Percentiles rank a stretch among this genome's conserved stretches.
Conservation (phyloP, 768 basidiomycete species). For the Tricholoma saponaceum region DNA sequence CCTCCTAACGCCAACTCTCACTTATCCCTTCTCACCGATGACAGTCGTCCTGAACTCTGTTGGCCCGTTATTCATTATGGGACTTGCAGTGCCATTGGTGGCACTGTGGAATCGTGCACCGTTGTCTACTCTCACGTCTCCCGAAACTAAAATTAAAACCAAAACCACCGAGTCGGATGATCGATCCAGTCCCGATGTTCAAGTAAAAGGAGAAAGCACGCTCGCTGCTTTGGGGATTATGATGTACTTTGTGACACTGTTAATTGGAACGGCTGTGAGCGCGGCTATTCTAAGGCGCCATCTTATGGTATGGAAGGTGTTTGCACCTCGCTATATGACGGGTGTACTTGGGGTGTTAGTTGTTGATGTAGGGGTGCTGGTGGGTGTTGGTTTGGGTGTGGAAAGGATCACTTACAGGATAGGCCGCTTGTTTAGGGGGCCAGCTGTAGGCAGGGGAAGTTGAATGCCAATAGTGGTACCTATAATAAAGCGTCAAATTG, state of each 20-base stretch:
- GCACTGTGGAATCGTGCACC: conserved; percentile 85
- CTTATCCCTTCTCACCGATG: conserved; percentile 69
- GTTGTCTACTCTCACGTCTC: conserved; percentile 17
- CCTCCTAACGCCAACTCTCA: conserved; percentile 63
- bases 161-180: neutral
- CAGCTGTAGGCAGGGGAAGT: neutral
- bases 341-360: conserved; percentile 62
- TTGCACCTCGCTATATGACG: conserved; percentile 91
- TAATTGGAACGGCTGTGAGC: conserved; percentile 67
- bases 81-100: conserved; percentile 62
- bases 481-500: too few species aligned
- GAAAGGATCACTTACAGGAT: conserved; percentile 33
- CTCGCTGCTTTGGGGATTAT: conserved; percentile 62
- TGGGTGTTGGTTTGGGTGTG: conserved; percentile 60
- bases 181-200: conserved; percentile 21
- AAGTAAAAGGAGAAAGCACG: conserved; percentile 35
- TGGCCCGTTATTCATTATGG: conserved; percentile 66
- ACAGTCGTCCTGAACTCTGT: conserved; percentile 77
- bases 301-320: conserved; percentile 99
- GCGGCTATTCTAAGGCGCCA: conserved; percentile 79
- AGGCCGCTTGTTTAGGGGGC: conserved; percentile 18
- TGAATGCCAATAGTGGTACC: neutral
- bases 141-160: neutral
- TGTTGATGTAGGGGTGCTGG: conserved; percentile 64
- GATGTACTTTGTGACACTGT: conserved; percentile 61